phyloP scores from a whole-genome alignment of 306 rosid species.

The Rosa rugosa region DNA sequence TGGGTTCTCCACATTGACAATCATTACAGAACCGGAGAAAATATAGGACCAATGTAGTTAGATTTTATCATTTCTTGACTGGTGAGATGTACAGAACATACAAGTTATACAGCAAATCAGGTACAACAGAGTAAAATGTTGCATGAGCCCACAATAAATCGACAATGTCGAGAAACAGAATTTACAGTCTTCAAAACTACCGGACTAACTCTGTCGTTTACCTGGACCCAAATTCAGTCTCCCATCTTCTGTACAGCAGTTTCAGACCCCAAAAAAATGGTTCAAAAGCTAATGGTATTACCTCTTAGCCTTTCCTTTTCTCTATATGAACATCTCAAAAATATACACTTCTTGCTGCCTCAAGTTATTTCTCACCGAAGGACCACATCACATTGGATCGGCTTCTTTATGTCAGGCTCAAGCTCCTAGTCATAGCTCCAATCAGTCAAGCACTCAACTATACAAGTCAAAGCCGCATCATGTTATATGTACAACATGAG shows the following conservation, averaged over 20 bases:
- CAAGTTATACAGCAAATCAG: conserved; percentile 27
- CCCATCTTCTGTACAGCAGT: conserved; percentile 53
- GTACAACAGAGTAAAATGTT: conserved; percentile 31
- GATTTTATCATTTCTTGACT: conserved; percentile 32
- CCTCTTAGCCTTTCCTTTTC: conserved; percentile 25
- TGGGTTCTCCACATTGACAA: neutral
- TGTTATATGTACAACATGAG: conserved; percentile 26
- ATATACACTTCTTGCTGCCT: conserved; percentile 44
- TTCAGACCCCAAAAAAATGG: conserved; percentile 25
- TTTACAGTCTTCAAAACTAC: conserved; percentile 30
- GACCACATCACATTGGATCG: conserved; percentile 25
- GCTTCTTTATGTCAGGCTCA: neutral
- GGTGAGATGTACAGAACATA: conserved; percentile 31
- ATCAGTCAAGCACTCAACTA: conserved; percentile 33
- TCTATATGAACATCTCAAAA: conserved; percentile 42
- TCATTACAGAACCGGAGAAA: neutral
- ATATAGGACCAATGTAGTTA: conserved; percentile 17
- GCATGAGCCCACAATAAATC: conserved; percentile 35
- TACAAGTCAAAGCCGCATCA: conserved; percentile 36
- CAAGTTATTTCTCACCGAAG: conserved; percentile 28
- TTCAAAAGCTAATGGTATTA: conserved; percentile 10
- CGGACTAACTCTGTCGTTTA: conserved; percentile 27
- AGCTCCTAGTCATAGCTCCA: conserved; percentile 26
- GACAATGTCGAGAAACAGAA: conserved; percentile 25
- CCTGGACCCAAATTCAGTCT: conserved; percentile 30